Conservation (phyloP, 805 yeast genomes). For the Trichomonascus vanleenenianus region DNA sequence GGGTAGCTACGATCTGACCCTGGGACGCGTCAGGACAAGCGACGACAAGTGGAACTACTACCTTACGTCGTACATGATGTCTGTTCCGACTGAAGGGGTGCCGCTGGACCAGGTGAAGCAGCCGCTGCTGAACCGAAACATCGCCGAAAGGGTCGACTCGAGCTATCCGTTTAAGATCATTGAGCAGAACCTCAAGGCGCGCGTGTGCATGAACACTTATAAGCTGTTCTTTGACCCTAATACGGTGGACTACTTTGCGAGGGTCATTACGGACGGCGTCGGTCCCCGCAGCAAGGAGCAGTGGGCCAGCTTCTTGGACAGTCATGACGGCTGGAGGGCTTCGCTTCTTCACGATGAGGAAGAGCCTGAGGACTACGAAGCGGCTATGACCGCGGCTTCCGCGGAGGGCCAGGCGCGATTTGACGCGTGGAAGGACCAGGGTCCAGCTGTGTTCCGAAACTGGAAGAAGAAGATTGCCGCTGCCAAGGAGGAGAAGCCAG, state of each 20-base stretch:
- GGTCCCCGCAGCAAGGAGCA: conserved; percentile 11
- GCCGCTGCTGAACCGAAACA: conserved; percentile 60
- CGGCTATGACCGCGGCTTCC: conserved; percentile 9
- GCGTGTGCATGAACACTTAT: conserved; percentile 71
- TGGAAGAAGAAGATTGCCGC: conserved; percentile 7
- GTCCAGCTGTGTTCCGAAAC: conserved; percentile 17
- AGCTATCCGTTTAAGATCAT: conserved; percentile 42
- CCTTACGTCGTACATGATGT: conserved; percentile 84
- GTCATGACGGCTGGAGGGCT: conserved; percentile 51
- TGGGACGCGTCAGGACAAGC: conserved; percentile 57
- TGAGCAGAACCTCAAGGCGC: conserved; percentile 65
- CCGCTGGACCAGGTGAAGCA: conserved; percentile 64
- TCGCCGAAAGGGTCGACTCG: conserved; percentile 22
- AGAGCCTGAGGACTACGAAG: no score
- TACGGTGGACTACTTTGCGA: conserved; percentile 70
- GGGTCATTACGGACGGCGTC: conserved; percentile 39
- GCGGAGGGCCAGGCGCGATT: conserved; percentile 21
- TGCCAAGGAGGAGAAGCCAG: conserved; percentile 6
- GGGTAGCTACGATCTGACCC: conserved; percentile 63
- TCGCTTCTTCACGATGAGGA: conserved; percentile 35
- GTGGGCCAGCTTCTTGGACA: conserved; percentile 38
- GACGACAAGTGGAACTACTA: conserved; percentile 91
- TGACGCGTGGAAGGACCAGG: conserved; percentile 18
- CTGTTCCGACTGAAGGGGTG: conserved; percentile 96
- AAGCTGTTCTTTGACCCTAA: conserved; percentile 72